Conservation (phyloP, 1,284 basidiomycete genomes). For the Cutaneotrichosporon dermatis region DNA sequence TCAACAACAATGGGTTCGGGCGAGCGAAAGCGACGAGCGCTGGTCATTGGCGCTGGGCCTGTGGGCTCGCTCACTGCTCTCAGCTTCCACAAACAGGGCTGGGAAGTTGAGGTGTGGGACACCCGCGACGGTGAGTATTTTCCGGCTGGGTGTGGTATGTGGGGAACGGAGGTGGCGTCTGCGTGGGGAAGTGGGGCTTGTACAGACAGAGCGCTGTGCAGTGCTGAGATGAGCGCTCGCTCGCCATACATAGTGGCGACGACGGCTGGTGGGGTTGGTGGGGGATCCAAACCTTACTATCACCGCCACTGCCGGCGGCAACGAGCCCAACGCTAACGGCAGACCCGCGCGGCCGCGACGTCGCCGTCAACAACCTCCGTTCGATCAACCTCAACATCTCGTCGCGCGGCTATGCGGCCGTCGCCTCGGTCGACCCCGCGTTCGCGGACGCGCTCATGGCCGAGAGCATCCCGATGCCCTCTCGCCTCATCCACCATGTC, state of each 20-base stretch:
- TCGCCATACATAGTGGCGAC: too few relatives aligned
- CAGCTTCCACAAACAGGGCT: conserved; percentile 79
- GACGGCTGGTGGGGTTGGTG: too few relatives aligned
- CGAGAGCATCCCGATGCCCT: conserved; percentile 86
- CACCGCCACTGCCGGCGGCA: too few relatives aligned
- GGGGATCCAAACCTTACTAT: too few relatives aligned
- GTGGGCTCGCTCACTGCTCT: conserved; percentile 90
- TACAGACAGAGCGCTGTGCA: too few relatives aligned
- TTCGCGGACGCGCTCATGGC: conserved; percentile 70
- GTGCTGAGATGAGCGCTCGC: too few relatives aligned
- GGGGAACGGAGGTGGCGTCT: too few relatives aligned
- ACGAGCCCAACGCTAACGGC: background rate
- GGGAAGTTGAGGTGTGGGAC: conserved; percentile 87
- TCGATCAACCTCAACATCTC: conserved; percentile 97
- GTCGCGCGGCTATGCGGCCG: conserved; percentile 80
- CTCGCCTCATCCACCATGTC: conserved; percentile 86
- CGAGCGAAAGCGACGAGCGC: conserved; percentile 37
- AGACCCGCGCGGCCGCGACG: conserved; percentile 44
- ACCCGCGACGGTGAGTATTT: conserved; percentile 64
- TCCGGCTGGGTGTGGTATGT: background rate
- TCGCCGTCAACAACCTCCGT: conserved; percentile 52
- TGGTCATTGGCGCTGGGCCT: conserved; percentile 76
- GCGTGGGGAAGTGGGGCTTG: too few relatives aligned
- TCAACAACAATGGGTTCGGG: too few relatives aligned
- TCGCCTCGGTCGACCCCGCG: conserved; percentile 71